These are phyloP conservation scores for Immersiella caudata DNA, from an alignment of 495 filamentous ascomycete genomes.

Conservation along the genomic window DNA sequence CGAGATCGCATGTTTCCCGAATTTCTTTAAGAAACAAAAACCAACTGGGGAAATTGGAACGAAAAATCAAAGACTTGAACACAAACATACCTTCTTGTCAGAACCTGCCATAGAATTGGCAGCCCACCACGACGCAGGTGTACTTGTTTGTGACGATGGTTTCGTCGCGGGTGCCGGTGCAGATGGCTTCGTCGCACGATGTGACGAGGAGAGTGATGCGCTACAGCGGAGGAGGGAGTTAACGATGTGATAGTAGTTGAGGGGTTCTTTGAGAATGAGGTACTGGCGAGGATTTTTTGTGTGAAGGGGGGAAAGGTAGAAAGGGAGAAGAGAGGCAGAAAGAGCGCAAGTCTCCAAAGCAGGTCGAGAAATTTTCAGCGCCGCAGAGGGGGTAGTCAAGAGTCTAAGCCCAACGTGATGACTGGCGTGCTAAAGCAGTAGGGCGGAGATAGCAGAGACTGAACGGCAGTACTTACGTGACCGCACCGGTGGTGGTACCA, in stretches of 20 bases:
- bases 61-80: neutral
- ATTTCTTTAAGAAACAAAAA: too few species aligned
- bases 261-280: too few species aligned
- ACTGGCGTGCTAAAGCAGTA: too few species aligned
- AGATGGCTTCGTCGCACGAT: constrained; percentile 26
- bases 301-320: too few species aligned
- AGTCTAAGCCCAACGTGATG: too few species aligned
- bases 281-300: too few species aligned
- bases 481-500: constrained; percentile 38
- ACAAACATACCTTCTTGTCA: neutral
- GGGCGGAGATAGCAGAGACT: too few species aligned
- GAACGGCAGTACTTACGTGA: constrained; percentile 19
- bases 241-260: neutral
- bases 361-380: too few species aligned
- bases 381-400: too few species aligned
- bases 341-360: too few species aligned
- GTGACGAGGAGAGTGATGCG: constrained; percentile 30
- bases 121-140: constrained; percentile 25
- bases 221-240: neutral
- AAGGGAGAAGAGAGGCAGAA: too few species aligned
- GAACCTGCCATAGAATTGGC: constrained; percentile 30
- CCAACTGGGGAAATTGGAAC: neutral
- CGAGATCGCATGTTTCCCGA: too few species aligned
- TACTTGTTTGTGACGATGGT: constrained; percentile 32
- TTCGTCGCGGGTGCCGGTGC: constrained; percentile 16